Base-by-base conservation (phyloP, 352 stramenopile genomes). In the Phytophthora chlamydospora region DNA sequence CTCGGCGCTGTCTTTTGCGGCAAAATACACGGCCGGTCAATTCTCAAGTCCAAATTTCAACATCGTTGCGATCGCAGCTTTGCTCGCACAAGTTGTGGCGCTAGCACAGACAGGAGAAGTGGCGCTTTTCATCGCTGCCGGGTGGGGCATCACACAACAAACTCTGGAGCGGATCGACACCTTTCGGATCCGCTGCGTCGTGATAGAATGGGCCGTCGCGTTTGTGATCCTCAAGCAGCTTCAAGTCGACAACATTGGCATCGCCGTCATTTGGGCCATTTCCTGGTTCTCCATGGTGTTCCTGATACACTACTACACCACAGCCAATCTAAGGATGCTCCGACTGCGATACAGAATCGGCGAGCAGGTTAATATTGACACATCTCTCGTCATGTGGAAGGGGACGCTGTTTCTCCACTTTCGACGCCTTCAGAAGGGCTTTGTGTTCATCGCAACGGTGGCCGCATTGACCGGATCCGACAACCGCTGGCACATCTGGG, bases 301-400 rank as follows among this genome's bases (percentile, higher is more conserved):
- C 49, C 62, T 85, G 58, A 56, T 83, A 32, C 83, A 78, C 73
- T 88, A 85, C 65, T 81, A 82, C 58, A 73, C 75, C 27, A 70
- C 73, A 0, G 77, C 72, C 49, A 88, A 89, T 36, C 61, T 88
- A 40, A 86, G 85, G 54, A 83, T 87, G 76, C 71, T 89, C 43
- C 74, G 73, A 31, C 73, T 78, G 47, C 76, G 83, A 40, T 73
- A 86, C 40, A 70, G 61, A 4, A 76, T 88, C 58, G 72, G 83
- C 38, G 70, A 75, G 10, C 73, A 80, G 35, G 58, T 85, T 31
- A 63, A 56, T n/a, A 60, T 85, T 29, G 78, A 90, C 29, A 62
- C 72, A 5, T 65, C 63, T 11, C 55, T 68, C 16, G 85, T 76
- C 17, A 86, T 80, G 62, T 75, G 78, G 32, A 80, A 85, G 49